Conservation (phyloP, 129 eudicot genomes). For the Kitagawia praeruptora region DNA sequence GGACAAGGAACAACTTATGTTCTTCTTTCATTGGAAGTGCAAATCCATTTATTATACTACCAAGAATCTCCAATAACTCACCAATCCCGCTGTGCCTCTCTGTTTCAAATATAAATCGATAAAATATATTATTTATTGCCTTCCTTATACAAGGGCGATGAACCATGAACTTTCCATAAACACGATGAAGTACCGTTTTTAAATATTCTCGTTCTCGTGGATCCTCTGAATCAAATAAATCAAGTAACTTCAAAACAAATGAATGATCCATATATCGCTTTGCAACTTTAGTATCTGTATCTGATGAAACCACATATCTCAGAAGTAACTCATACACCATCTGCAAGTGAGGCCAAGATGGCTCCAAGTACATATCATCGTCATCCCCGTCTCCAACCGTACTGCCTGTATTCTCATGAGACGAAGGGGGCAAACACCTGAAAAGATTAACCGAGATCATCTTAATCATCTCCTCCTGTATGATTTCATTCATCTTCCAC, state of each 20-base stretch:
- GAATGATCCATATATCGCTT: conserved; percentile 49
- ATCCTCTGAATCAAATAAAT: conserved; percentile 52
- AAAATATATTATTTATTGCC: conserved; percentile 50
- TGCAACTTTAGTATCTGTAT: conserved; percentile 57
- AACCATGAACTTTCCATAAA: conserved; percentile 63
- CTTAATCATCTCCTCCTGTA: conserved; percentile 57
- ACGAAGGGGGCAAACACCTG: conserved; percentile 55
- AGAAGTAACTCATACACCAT: conserved; percentile 49
- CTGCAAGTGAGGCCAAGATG: conserved; percentile 56
- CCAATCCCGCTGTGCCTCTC: conserved; percentile 52
- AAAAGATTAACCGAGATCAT: conserved; percentile 58
- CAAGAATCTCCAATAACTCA: conserved; percentile 62
- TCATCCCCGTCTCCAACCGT: conserved; percentile 55
- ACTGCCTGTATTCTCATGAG: conserved; percentile 43
- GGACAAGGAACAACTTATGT: conserved; percentile 49
- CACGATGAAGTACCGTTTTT: conserved; percentile 55
- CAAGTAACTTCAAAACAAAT: conserved; percentile 48
- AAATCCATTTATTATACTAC: conserved; percentile 62
- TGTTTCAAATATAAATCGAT: conserved; percentile 54
- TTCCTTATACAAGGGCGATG: conserved; percentile 64
- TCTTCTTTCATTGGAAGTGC: conserved; percentile 61
- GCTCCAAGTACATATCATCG: conserved; percentile 50
- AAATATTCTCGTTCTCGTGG: conserved; percentile 54
- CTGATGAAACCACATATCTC: conserved; percentile 49
- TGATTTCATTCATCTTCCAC: conserved; percentile 56